Conservation (phyloP, 83 land plant species). For the Picea abies region DNA sequence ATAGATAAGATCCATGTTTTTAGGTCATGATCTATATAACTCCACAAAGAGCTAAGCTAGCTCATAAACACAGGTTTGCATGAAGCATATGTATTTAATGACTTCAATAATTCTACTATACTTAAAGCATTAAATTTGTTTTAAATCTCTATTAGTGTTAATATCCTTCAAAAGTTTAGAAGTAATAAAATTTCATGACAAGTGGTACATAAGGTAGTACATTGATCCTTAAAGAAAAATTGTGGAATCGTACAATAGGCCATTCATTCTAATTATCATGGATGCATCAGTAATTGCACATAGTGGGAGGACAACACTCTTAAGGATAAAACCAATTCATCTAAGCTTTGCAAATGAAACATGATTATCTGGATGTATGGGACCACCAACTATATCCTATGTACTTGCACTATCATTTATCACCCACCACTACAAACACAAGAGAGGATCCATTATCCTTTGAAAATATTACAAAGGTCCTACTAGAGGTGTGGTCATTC, state of each 20-base stretch:
- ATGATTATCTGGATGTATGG: neutral
- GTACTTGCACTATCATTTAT: neutral
- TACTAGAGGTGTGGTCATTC: neutral
- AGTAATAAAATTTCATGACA: neutral
- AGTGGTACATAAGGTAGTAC: neutral
- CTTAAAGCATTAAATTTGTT: neutral
- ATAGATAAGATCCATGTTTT: neutral
- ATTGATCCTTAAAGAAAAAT: neutral
- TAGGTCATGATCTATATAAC: neutral
- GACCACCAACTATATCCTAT: neutral
- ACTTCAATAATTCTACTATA: neutral
- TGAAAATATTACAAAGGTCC: neutral
- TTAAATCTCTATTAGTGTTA: neutral
- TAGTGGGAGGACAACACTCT: neutral
- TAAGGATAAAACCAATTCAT: neutral
- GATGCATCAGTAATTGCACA: neutral
- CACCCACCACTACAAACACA: too few relatives aligned
- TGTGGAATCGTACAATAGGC: neutral
- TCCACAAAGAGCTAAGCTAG: neutral
- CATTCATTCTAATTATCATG: neutral
- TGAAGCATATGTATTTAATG: neutral
- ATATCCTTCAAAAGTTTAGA: neutral
- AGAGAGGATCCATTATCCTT: neutral
- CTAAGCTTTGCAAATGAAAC: neutral
- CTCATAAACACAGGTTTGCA: neutral